phyloP scores from a whole-genome alignment of 1,284 basidiomycete genomes.

The Trichosporon sp. region DNA sequence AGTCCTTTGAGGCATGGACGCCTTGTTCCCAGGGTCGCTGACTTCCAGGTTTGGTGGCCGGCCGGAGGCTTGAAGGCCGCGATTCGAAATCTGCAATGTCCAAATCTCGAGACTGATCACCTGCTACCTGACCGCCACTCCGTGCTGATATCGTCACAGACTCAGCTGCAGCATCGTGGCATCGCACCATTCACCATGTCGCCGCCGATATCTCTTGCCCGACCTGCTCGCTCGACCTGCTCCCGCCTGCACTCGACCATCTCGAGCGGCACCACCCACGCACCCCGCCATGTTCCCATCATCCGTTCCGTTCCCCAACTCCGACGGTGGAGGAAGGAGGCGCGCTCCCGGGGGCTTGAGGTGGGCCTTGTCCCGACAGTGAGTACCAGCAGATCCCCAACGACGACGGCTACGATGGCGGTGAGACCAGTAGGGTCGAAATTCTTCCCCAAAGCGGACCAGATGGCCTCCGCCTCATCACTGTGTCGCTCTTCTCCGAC shows the following conservation, averaged over 20 bases:
- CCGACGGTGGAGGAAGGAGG: conserved; percentile 73
- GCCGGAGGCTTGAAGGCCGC: conserved; percentile 12
- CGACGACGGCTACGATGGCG: background rate
- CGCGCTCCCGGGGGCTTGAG: conserved; percentile 64
- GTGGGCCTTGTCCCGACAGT: conserved; percentile 89
- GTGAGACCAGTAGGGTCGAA: background rate
- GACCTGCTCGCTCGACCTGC: conserved; percentile 5
- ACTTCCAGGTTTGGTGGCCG: background rate
- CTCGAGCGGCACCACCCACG: conserved; percentile 17
- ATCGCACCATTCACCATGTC: conserved; percentile 18
- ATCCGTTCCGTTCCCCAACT: conserved; percentile 71
- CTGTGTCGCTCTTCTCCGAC: conserved; percentile 17
- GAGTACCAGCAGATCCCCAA: conserved; percentile 19
- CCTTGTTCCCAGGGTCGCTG: background rate
- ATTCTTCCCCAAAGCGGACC: background rate
- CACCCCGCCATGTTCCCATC: conserved; percentile 64
- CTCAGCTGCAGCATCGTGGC: background rate
- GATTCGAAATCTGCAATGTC: conserved; percentile 18
- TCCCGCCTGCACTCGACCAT: conserved; percentile 17
- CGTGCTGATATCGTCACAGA: background rate
- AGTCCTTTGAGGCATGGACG: too few relatives aligned
- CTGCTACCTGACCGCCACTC: background rate
- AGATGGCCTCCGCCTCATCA: background rate
- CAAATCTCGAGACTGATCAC: conserved; percentile 10
- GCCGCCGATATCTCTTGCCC: background rate